Base-by-base conservation (phyloP, 2,329 filamentous ascomycete species). In the Raffaelea albimanens region DNA sequence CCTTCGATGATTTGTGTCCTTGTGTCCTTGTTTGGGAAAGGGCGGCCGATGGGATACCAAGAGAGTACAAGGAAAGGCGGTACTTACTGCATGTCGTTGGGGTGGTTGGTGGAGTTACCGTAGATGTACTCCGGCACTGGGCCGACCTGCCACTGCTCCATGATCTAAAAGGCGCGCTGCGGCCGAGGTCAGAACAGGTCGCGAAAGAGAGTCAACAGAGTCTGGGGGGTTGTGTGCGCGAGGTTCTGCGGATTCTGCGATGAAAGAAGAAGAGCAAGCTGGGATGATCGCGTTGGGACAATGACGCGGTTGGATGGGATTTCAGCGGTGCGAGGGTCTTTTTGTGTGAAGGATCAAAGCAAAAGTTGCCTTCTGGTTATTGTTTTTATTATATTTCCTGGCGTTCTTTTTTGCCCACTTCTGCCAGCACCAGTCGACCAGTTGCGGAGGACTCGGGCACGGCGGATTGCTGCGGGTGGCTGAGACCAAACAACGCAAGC, bases 111-210 rank as follows among this genome's bases (percentile, higher is more conserved):
- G 63, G 67, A 67, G 64, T 70, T 73, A 61, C 70, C 65, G 66
- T 75, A 76, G 58, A 77, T 69, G 67, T 76, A 76, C 64, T 76
- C 73, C 67, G 74, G 74, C 65, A 78, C 69, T 57, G 74, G 73
- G 66, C 74, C 73, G 63, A 78, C 72, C 64, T 77, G 72, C 75
- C 75, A 78, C 66, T 77, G 73, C 68, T 78, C 72, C 75, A 78
- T 78, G 66, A 65, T 72, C 73, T 76, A 50, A 43, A 46, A 29
- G 34, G 21, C 13, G 44, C 40, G 47, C 43, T 16, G 18, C 9
- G 14, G 47, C 23, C 40, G 20, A 22, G 18, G 43, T 22, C 43
- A 48, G 36, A 44, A 29, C 25, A 29, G 25, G 7, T 29, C 13
- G 25, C 25, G 25, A 29, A 7, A 29, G 25, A 29, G 25, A 13